Conservation (phyloP, 345 rosid species). For the Euphorbia pulcherrima region DNA sequence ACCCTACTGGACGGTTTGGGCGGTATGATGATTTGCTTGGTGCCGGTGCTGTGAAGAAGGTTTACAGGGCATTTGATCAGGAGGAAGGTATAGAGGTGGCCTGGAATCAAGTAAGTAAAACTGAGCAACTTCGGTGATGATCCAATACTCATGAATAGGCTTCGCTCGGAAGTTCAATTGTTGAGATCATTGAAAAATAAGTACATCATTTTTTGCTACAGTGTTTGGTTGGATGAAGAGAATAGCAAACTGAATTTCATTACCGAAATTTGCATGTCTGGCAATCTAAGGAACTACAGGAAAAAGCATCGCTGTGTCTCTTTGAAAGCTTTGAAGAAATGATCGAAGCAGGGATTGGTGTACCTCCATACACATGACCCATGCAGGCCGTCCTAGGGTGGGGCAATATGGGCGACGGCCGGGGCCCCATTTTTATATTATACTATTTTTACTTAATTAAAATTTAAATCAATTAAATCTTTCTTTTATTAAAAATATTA, state of each 20-base stretch:
- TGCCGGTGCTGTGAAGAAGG: constrained; percentile 62
- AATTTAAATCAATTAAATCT: no score
- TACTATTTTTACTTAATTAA: no score
- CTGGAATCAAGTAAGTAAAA: constrained; percentile 68
- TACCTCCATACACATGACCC: constrained; percentile 68
- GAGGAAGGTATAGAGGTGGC: constrained; percentile 75
- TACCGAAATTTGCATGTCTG: constrained; percentile 71
- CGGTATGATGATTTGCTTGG: constrained; percentile 56
- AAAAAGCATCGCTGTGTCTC: constrained; percentile 67
- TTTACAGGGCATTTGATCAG: constrained; percentile 70
- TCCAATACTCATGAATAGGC: constrained; percentile 46
- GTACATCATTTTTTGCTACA: constrained; percentile 57
- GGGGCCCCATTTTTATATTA: no score
- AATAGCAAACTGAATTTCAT: constrained; percentile 51
- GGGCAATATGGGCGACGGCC: no score
- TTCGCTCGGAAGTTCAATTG: constrained; percentile 58
- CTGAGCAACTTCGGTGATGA: constrained; percentile 46
- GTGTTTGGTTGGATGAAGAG: constrained; percentile 52
- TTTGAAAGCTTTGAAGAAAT: constrained; percentile 62
- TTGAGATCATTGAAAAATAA: constrained; percentile 52
- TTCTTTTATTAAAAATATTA: no score
- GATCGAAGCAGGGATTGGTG: constrained; percentile 62
- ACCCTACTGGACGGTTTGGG: constrained; percentile 61
- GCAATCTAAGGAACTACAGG: constrained; percentile 58
- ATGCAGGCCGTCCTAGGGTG: no score